Percentiles rank a stretch among this genome's conserved stretches.
phyloP scores from a whole-genome alignment of 257 asterid genomes.

The Striga asiatica region DNA sequence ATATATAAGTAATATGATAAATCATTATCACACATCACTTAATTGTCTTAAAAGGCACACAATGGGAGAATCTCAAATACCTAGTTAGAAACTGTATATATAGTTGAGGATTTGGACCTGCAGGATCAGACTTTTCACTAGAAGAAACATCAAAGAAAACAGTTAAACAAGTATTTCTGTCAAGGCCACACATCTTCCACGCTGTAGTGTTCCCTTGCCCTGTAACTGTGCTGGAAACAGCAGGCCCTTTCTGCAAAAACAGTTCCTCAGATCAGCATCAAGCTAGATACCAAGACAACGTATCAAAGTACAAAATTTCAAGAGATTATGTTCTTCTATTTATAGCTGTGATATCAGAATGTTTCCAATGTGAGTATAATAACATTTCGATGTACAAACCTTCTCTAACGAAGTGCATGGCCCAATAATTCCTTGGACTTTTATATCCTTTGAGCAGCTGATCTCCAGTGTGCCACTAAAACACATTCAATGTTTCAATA shows the following conservation, averaged over 20 bases:
- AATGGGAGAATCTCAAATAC: constrained; percentile 28
- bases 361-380: constrained; percentile 2
- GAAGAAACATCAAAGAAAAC: constrained; percentile 94
- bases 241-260: constrained; percentile 86
- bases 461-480: constrained; percentile 82
- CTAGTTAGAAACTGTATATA: constrained; percentile 86
- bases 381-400: constrained; percentile 31
- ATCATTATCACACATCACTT: neutral
- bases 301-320: neutral
- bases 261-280: constrained; percentile 23
- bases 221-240: constrained; percentile 66
- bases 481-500: constrained; percentile 10
- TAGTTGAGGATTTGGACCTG: constrained; percentile 65
- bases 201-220: constrained; percentile 97
- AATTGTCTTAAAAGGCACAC: neutral
- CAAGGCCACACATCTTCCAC: constrained; percentile 98
- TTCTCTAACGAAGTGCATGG: constrained; percentile 95
- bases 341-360: constrained; percentile 10
- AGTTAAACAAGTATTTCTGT: constrained; percentile 79
- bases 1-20: neutral
- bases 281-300: constrained; percentile 11
- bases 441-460: constrained; percentile 93
- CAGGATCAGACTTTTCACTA: constrained; percentile 80
- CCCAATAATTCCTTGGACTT: constrained; percentile 92
- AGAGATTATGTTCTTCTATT: constrained; percentile 2